Evolutionary conservation across 495 filamentous ascomycete genomes (phyloP), one percentile per base, ranked within the genome.

Genomic region (Aspergillus conjunctus): DNA sequence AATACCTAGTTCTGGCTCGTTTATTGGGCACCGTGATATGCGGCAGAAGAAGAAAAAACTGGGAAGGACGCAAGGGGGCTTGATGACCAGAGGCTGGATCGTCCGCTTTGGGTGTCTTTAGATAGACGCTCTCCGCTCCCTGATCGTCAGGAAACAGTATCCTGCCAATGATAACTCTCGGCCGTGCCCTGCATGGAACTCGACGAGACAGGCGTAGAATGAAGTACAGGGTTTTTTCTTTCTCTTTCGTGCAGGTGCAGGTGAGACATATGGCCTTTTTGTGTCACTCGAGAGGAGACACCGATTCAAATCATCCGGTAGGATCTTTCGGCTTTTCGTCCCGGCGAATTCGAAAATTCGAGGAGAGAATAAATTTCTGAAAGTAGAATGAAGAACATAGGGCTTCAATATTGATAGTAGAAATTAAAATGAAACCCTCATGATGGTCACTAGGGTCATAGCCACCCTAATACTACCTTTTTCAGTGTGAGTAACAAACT

Each of bases 11-110:
- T 44, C 22, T 33, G 32, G 43, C 44, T 45, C 32, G 41, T 51
- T 58, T 39, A 65, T 60, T 65, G 56, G 62, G 44, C 22, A 50
- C 31, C 17, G 11, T 15, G 51, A 54, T 39, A 61, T 53, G 26
- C 49, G 21, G 32, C 32, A 57, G 5, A 57, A 20, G 57, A 33
- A 46, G 21, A 34, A 43, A 60, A 54, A 54, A 39, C 41, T 21
- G 51, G 37, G 43, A 54, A 58, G 44, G 56, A 69, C 26, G 66
- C 66, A 68, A 68, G 66, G 66, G n/a, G 61, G 62, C 48, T 12
- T 31, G 37, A 37, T 62, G 43, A 26, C n/a, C n/a, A 55, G 49
- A 50, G 58, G 43, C 34, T 46, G 58, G 56, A 57, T 20, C 49
- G 44, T 21, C 56, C 39, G 34, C 31, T 46, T 59, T 51, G 26